phyloP scores from a whole-genome alignment of 1,284 basidiomycete species.

The Cutaneotrichosporon spelunceum region DNA sequence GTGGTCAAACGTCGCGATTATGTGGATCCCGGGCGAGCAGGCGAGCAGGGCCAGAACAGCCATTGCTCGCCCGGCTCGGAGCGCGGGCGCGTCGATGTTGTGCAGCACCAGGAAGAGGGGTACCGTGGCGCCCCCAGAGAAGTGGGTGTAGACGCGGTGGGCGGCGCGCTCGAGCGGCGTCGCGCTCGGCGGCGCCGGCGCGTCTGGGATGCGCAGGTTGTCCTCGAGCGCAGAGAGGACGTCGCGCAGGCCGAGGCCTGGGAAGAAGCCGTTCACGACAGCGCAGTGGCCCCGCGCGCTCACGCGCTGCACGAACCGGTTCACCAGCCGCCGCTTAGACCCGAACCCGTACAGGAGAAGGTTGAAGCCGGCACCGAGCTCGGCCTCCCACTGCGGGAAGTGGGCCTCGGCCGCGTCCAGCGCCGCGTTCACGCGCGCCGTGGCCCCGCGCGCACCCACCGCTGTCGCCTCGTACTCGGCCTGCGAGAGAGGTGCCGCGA shows the following conservation, averaged over 20 bases:
- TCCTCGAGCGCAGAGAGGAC: constrained; percentile 64
- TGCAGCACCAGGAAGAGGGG: constrained; percentile 76
- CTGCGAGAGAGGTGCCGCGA: constrained; percentile 59
- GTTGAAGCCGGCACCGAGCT: constrained; percentile 78
- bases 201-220: constrained; percentile 41
- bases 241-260: constrained; percentile 66
- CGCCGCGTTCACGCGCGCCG: constrained; percentile 32
- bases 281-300: constrained; percentile 65
- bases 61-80: constrained; percentile 60
- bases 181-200: constrained; percentile 39
- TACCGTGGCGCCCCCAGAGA: constrained; percentile 47
- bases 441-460: constrained; percentile 3
- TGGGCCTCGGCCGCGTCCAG: constrained; percentile 17
- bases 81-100: constrained; percentile 73
- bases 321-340: constrained; percentile 71
- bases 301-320: constrained; percentile 65
- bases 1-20: constrained; percentile 80
- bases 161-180: constrained; percentile 60
- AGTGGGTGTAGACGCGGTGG: constrained; percentile 63
- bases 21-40: constrained; percentile 66
- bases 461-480: constrained; percentile 40
- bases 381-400: constrained; percentile 59
- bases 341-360: constrained; percentile 81
- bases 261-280: constrained; percentile 75
- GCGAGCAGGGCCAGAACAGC: constrained; percentile 67